Conservation (phyloP, 78 protist species). For the Guillardia theta region DNA sequence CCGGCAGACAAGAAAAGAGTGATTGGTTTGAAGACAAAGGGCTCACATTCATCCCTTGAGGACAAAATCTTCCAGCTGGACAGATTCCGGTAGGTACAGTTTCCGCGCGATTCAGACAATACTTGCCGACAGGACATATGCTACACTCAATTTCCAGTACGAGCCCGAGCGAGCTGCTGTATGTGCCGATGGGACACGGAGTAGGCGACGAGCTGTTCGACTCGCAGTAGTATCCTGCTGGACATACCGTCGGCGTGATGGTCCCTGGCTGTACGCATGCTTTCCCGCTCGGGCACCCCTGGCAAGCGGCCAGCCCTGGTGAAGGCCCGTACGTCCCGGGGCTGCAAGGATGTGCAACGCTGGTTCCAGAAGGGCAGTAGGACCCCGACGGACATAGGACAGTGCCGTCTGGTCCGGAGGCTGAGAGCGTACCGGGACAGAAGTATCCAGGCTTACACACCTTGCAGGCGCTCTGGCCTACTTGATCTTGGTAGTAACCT, state of each 20-base stretch:
- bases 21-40: no score
- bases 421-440: conserved; percentile 3
- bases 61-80: conserved; percentile 50
- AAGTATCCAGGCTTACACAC: background rate
- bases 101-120: background rate
- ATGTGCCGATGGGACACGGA: conserved; percentile 61
- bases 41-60: no score
- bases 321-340: background rate
- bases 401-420: background rate
- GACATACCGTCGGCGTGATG: background rate
- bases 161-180: background rate
- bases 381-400: conserved; percentile 43
- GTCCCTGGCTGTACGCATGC: background rate
- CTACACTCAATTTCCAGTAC: background rate
- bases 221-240: conserved; percentile 40
- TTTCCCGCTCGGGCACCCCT: background rate
- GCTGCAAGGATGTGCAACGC: background rate
- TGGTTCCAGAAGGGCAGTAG: conserved; percentile 16
- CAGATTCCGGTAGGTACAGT: conserved; percentile 17
- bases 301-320: background rate
- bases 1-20: no score
- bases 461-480: background rate
- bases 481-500: background rate
- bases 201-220: background rate
- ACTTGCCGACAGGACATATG: conserved; percentile 54